A percentile compares a stretch with the other conserved stretches of the same genome.
Conservation (phyloP, 2,329 filamentous ascomycete species). For the Penicillium hordei region DNA sequence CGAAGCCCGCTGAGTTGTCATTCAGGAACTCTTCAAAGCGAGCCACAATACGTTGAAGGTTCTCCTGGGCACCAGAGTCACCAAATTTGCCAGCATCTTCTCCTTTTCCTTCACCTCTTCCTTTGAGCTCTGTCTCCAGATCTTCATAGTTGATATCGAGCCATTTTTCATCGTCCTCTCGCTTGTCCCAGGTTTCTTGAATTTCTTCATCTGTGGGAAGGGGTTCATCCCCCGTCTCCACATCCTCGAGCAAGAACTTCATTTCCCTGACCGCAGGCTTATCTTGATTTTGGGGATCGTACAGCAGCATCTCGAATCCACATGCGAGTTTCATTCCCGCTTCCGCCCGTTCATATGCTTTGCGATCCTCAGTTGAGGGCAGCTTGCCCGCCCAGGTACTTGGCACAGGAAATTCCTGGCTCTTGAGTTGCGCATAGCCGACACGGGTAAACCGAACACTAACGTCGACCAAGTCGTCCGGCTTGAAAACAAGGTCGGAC, state of each 20-base stretch:
- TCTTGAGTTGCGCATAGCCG: constrained; percentile 84
- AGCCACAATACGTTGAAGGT: constrained; percentile 86
- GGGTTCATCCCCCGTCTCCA: constrained; percentile 67
- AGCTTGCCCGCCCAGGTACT: constrained; percentile 55
- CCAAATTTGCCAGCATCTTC: constrained; percentile 42
- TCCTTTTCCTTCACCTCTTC: constrained; percentile 47
- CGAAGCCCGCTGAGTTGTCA: constrained; percentile 75
- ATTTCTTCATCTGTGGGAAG: constrained; percentile 78
- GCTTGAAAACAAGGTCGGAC: constrained; percentile 64
- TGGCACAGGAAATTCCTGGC: constrained; percentile 72
- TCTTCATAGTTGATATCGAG: constrained; percentile 88
- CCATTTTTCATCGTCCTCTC: constrained; percentile 86
- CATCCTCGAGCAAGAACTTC: constrained; percentile 70
- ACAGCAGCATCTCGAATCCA: constrained; percentile 84
- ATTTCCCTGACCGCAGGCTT: constrained; percentile 72
- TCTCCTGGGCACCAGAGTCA: constrained; percentile 46
- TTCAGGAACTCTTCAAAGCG: constrained; percentile 92
- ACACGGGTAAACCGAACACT: constrained; percentile 84
- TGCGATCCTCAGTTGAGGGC: constrained; percentile 46
- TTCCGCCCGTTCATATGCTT: constrained; percentile 52
- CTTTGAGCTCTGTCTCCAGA: constrained; percentile 75
- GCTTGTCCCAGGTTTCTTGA: constrained; percentile 59
- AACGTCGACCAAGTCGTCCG: constrained; percentile 73
- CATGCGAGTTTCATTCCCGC: constrained; percentile 86
- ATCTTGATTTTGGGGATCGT: constrained; percentile 66